A percentile compares a stretch with the other conserved stretches of the same genome.
Evolutionary conservation across 2,329 filamentous ascomycete species (phyloP).

Genomic region (Calonectria pauciramosa): DNA sequence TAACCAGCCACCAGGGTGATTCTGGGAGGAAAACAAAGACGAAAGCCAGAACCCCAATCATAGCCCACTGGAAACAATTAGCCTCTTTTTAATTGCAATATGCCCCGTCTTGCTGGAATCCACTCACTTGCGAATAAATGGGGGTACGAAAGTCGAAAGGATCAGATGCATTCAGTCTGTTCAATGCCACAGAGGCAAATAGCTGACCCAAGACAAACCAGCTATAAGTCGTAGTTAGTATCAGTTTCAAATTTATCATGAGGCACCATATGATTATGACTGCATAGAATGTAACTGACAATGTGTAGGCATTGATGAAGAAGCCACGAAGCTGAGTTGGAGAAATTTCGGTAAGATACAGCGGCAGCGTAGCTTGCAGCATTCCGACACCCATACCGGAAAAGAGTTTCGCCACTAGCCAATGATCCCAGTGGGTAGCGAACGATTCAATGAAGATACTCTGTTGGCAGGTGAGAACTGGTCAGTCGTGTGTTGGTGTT

Average conservation of each 20-base stretch:
- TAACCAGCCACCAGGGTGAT: constrained; percentile 32
- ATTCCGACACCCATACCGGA: constrained; percentile 34
- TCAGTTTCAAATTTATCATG: not conserved
- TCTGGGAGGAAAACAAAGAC: constrained; percentile 31
- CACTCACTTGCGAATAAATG: constrained; percentile 30
- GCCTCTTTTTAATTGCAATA: not conserved
- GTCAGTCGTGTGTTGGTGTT: not conserved
- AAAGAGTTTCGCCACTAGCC: constrained; percentile 33
- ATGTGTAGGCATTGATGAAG: constrained; percentile 32
- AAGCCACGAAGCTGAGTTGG: constrained; percentile 32
- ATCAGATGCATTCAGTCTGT: constrained; percentile 23
- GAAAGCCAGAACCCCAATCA: constrained; percentile 23
- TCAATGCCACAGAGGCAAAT: constrained; percentile 33
- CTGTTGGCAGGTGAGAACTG: not conserved
- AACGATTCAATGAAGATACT: constrained; percentile 32
- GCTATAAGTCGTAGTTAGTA: not conserved
- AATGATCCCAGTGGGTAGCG: constrained; percentile 29
- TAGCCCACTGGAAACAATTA: constrained; percentile 21
- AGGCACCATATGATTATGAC: not conserved
- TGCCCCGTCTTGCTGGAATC: not conserved
- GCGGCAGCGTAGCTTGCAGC: constrained; percentile 31
- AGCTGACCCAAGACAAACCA: constrained; percentile 34
- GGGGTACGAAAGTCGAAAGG: constrained; percentile 29
- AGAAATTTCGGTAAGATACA: constrained; percentile 34
- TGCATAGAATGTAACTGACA: constrained; percentile 4